Evolutionary conservation across 2,329 filamentous ascomycete species (phyloP).

Genomic region (Colletotrichum ledebouriae): DNA sequence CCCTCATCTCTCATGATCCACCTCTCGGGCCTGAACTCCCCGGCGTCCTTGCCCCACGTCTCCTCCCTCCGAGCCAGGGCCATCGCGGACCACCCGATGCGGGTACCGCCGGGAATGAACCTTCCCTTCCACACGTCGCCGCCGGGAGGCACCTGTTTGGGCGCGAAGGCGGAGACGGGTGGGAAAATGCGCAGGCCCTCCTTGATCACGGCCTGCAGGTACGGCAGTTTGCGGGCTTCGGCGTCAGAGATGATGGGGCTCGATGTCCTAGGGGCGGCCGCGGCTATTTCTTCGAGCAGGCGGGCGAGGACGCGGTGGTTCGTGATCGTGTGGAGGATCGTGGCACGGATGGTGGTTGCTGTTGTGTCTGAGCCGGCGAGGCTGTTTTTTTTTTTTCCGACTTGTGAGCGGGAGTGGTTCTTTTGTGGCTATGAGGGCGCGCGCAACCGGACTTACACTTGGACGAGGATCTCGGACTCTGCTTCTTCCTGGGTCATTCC

Average conservation of each 20-base stretch:
- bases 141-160: constrained; percentile 45
- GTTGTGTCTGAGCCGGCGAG: constrained; percentile 71
- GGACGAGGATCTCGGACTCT: constrained; percentile 59
- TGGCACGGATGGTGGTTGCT: constrained; percentile 66
- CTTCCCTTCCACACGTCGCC: constrained; percentile 40
- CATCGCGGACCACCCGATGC: constrained; percentile 51
- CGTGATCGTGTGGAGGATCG: constrained; percentile 65
- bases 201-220: constrained; percentile 63
- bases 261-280: constrained; percentile 45
- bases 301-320: constrained; percentile 59
- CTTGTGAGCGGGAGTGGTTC: constrained; percentile 30
- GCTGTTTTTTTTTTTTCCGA: constrained; percentile 44
- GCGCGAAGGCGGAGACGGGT: constrained; percentile 52
- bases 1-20: constrained; percentile 51
- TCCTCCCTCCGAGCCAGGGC: constrained; percentile 51
- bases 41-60: constrained; percentile 53
- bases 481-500: constrained; percentile 55
- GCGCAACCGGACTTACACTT: constrained; percentile 47
- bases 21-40: constrained; percentile 52
- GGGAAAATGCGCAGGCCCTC: constrained; percentile 59
- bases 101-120: constrained; percentile 50
- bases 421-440: neutral
- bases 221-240: constrained; percentile 55
- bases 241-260: constrained; percentile 48
- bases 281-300: constrained; percentile 60